Base-by-base conservation (phyloP, 345 rosid genomes). In the Eucalyptus tenuipes region DNA sequence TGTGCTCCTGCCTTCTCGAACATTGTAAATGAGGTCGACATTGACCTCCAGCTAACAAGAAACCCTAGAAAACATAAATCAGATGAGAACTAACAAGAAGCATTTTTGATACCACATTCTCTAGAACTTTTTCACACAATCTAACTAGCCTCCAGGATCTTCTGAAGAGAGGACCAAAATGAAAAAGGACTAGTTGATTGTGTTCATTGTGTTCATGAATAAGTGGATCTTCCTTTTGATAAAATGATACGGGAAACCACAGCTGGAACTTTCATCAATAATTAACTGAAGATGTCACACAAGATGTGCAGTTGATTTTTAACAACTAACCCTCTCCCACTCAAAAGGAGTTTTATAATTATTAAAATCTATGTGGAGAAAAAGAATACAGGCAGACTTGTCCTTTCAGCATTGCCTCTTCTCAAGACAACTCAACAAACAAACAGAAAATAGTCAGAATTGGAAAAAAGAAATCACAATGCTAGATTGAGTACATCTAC, bases 1-100 rank as follows among this genome's bases (percentile, higher is more conserved):
- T 82, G 97, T 93, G 93, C 98, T 97, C 92, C 91, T 94, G 90
- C 97, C 97, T 92, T 94, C 96, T 85, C 94, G 93, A 86, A 95
- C 98, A 93, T 96, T 92, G 84, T 94, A 92, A 89, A 93, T 88
- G 89, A 97, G 61, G 88, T 94, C 94, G 81, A 90, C 96, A 57
- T 94, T 95, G 61, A 96, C 96, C 91, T 92, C 90, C 92, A 90
- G 92, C 99, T 97, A 93, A 44, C 48, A 55, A 45, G 31, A 82
- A 94, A 61, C 82, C 8, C 3, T 6, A 75, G 82, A 75, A 75
- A 25, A 75, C 47, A 10, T 37, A 75, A 75, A 37, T 40, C 27
- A 75, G 82, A 75, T 40, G 27, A 75, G 47, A 75, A 20, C 82
- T 40, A 20, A 31, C 13, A 49, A 86, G 45, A 50, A 86, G 59